These are phyloP conservation scores for Syncephalis fuscata DNA, from an alignment of 371 early-diverging fungal genomes.

Conservation along the genomic window DNA sequence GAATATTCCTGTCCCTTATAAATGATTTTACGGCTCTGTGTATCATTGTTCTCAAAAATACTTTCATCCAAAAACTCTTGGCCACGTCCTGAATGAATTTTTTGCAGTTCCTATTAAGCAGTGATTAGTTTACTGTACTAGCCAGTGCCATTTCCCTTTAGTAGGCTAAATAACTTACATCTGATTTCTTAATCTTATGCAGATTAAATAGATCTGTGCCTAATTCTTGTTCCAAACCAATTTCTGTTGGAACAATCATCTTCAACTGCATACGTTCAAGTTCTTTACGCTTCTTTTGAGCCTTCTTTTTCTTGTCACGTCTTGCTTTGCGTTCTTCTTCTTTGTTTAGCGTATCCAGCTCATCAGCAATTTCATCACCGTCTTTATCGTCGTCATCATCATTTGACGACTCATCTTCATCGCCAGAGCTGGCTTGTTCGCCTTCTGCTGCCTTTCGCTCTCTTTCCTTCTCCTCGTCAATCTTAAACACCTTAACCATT, in stretches of 20 bases:
- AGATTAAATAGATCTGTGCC: conserved; percentile 39
- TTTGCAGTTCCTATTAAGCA: conserved; percentile 13
- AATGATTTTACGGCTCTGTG: not conserved
- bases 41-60: conserved; percentile 14
- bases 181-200: conserved; percentile 31
- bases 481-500: conserved; percentile 40
- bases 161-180: conserved; percentile 8
- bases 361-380: conserved; percentile 28
- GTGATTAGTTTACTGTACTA: not conserved
- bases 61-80: conserved; percentile 16
- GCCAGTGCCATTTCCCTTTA: too few species aligned
- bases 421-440: conserved; percentile 16
- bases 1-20: conserved; percentile 3
- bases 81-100: conserved; percentile 33
- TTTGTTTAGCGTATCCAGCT: conserved; percentile 34
- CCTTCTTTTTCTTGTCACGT: conserved; percentile 35
- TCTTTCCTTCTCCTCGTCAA: conserved; percentile 7
- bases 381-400: conserved; percentile 22
- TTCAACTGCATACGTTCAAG: conserved; percentile 77
- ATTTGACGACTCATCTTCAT: conserved; percentile 25
- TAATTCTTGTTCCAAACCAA: conserved; percentile 51
- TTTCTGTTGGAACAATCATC: conserved; percentile 82
- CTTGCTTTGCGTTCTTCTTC: conserved; percentile 37
- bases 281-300: conserved; percentile 66
- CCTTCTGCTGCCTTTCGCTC: conserved; percentile 9